Percentiles rank a stretch among this genome's conserved stretches.
Conservation (phyloP, 2,329 filamentous ascomycete species). For the Paraconiothyrium sp. region DNA sequence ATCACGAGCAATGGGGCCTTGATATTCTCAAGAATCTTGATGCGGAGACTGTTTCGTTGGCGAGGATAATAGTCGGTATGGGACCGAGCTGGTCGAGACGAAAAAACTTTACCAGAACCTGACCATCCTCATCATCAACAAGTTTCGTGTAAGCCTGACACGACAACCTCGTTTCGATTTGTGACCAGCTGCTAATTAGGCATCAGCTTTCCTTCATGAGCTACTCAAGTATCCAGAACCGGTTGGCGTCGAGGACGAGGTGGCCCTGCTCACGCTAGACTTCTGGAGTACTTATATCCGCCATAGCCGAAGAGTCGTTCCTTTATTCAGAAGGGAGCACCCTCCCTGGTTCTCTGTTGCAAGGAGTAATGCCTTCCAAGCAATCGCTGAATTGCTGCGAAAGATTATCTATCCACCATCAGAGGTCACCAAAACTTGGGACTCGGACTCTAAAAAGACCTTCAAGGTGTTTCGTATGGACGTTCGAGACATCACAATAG, state of each 20-base stretch:
- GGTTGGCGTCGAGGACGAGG: conserved; percentile 75
- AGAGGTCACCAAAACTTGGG: conserved; percentile 71
- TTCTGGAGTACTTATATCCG: conserved; percentile 83
- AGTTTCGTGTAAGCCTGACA: conserved; percentile 43
- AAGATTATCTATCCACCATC: conserved; percentile 74
- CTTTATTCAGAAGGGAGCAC: conserved; percentile 43
- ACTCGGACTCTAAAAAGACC: conserved; percentile 71
- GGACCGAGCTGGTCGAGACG: conserved; percentile 44
- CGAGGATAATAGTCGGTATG: conserved; percentile 49
- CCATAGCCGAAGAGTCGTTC: conserved; percentile 65
- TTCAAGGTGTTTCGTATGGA: conserved; percentile 81
- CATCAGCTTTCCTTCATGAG: conserved; percentile 63
- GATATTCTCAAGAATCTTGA: conserved; percentile 49
- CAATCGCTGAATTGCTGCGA: conserved; percentile 71
- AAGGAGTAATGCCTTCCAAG: conserved; percentile 68
- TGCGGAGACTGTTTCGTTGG: conserved; percentile 45
- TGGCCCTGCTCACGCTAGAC: conserved; percentile 78
- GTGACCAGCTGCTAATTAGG: conserved; percentile 17
- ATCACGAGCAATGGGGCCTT: conserved; percentile 46
- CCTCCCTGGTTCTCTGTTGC: conserved; percentile 68
- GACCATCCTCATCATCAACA: conserved; percentile 44
- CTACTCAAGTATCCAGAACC: conserved; percentile 73
- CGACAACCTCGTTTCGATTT: background rate
- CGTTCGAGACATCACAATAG: conserved; percentile 79
- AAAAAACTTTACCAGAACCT: conserved; percentile 60